Conservation (phyloP, 345 rosid genomes). For the Triadica sebifera region DNA sequence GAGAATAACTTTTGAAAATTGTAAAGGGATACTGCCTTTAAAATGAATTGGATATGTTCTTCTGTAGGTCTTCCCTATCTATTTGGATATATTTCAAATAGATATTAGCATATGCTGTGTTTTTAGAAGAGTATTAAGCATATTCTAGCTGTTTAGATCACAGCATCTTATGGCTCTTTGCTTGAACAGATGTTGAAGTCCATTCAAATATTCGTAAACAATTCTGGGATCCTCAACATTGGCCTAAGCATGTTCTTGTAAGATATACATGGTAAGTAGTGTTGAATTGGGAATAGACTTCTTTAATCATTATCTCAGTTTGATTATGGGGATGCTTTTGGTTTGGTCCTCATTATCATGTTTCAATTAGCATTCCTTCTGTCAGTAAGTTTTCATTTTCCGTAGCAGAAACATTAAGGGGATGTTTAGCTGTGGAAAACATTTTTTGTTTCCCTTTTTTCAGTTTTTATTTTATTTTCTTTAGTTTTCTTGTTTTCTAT, state of each 20-base stretch:
- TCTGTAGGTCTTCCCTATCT: not conserved
- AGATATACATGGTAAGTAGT: constrained; percentile 80
- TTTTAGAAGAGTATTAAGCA: constrained; percentile 6
- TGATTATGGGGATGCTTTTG: not conserved
- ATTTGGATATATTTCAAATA: not conserved
- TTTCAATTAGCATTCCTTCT: not conserved
- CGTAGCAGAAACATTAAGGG: not conserved
- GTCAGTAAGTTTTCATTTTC: not conserved
- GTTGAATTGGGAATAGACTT: not conserved
- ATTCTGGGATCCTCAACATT: constrained; percentile 82
- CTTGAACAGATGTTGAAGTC: constrained; percentile 60
- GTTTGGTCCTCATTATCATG: not conserved
- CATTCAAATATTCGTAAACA: constrained; percentile 67
- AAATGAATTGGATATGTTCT: not conserved
- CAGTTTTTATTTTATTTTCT: no score
- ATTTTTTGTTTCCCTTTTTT: no score
- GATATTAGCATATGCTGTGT: not conserved
- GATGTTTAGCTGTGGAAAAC: no score
- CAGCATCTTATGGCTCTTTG: constrained; percentile 10
- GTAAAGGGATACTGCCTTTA: not conserved
- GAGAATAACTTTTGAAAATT: not conserved
- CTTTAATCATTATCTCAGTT: not conserved
- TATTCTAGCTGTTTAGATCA: not conserved
- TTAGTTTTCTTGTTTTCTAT: no score
- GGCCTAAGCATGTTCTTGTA: constrained; percentile 95